Evolutionary conservation across 495 filamentous ascomycete genomes (phyloP).

Genomic region (Lophiotrema nucula): DNA sequence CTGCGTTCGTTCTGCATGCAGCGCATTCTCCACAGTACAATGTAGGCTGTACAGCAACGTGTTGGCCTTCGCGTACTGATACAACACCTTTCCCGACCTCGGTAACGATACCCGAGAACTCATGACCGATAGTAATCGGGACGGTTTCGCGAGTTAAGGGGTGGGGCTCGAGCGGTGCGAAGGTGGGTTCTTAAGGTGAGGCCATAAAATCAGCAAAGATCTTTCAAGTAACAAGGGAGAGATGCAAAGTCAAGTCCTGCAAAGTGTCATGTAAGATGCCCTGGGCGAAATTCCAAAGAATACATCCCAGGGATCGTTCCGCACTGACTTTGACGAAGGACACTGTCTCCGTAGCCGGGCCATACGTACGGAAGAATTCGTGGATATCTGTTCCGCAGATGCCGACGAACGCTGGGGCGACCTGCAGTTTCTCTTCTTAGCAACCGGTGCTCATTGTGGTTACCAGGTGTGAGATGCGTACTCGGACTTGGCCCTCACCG

Average conservation of each 20-base stretch:
- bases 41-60: slow-evolving; percentile 29
- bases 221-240: too few relatives aligned
- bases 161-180: slow-evolving; percentile 26
- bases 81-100: slow-evolving; percentile 11
- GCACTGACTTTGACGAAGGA: too few relatives aligned
- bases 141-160: slow-evolving; percentile 17
- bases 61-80: slow-evolving; percentile 14
- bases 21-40: slow-evolving; percentile 23
- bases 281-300: too few relatives aligned
- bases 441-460: not conserved
- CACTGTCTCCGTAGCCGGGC: too few relatives aligned
- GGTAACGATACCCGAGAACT: slow-evolving; percentile 28
- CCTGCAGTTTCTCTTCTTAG: not conserved
- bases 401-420: slow-evolving; percentile 22
- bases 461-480: slow-evolving; percentile 1
- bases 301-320: too few relatives aligned
- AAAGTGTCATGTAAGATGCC: too few relatives aligned
- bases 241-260: too few relatives aligned
- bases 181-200: slow-evolving; percentile 21
- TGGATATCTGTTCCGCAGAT: slow-evolving; percentile 35
- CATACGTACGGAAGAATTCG: slow-evolving; percentile 30
- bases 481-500: slow-evolving; percentile 38
- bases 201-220: too few relatives aligned
- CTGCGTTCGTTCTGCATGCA: slow-evolving; percentile 4
- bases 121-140: slow-evolving; percentile 29